A percentile compares a stretch with the other conserved stretches of the same genome.
phyloP scores from a whole-genome alignment of 1,284 basidiomycete genomes.

The Cutaneotrichosporon arboriforme region DNA sequence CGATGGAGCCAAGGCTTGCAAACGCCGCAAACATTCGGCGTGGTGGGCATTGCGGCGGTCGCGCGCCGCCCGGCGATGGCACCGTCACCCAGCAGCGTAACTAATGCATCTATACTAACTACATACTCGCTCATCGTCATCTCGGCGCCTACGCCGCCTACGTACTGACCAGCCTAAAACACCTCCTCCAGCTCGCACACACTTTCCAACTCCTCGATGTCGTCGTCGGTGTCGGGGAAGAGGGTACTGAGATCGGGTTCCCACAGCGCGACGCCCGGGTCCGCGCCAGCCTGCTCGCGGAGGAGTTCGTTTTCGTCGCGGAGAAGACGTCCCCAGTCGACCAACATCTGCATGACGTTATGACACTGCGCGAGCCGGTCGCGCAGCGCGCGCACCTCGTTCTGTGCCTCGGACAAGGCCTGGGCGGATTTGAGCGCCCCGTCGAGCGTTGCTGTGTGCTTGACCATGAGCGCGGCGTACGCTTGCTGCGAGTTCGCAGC shows the following conservation, averaged over 20 bases:
- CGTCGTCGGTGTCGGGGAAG: too few species aligned
- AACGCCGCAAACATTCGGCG: too few species aligned
- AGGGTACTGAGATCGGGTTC: neutral
- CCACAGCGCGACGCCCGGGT: neutral
- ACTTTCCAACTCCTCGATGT: too few species aligned
- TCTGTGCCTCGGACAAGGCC: neutral
- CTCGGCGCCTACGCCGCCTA: too few species aligned
- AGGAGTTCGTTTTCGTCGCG: slow-evolving; percentile 1
- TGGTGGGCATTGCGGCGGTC: too few species aligned
- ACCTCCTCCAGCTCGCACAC: too few species aligned
- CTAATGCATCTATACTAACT: too few species aligned
- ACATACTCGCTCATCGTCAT: too few species aligned
- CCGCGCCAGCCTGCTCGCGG: neutral
- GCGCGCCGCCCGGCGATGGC: too few species aligned
- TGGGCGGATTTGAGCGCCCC: neutral
- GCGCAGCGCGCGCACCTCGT: neutral
- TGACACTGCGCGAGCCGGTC: neutral
- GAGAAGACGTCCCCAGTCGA: neutral
- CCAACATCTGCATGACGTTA: neutral
- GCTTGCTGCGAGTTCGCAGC: neutral
- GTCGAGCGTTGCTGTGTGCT: neutral
- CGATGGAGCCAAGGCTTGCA: too few species aligned
- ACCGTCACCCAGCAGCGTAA: too few species aligned
- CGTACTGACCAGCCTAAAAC: too few species aligned
- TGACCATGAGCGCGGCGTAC: neutral